phyloP scores from a whole-genome alignment of 805 yeast genomes.

The Candida loeiensis region DNA sequence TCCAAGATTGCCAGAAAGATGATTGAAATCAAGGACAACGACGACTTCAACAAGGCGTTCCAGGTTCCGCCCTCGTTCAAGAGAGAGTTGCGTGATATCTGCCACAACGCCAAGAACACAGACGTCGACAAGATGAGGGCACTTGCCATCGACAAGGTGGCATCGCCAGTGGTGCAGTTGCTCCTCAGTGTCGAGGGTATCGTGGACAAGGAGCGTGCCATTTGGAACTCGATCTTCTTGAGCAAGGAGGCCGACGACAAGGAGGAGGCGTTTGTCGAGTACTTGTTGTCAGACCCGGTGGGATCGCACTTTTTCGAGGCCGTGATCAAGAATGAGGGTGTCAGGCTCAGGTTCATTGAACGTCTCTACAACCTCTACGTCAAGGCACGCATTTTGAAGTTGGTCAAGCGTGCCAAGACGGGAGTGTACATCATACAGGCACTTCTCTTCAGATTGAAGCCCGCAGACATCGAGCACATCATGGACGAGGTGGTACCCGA shows the following conservation, averaged over 20 bases:
- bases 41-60: slow-evolving; percentile 62
- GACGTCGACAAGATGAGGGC: slow-evolving; percentile 54
- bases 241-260: slow-evolving; percentile 51
- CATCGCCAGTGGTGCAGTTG: slow-evolving; percentile 85
- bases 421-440: slow-evolving; percentile 80
- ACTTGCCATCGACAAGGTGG: slow-evolving; percentile 70
- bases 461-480: slow-evolving; percentile 58
- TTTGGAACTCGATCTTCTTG: slow-evolving; percentile 64
- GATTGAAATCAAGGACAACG: slow-evolving; percentile 81
- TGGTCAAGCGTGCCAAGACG: slow-evolving; percentile 78
- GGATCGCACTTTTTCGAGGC: slow-evolving; percentile 90
- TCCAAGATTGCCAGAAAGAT: slow-evolving; percentile 88
- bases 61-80: slow-evolving; percentile 71
- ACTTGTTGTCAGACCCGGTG: slow-evolving; percentile 78
- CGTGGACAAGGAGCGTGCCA: slow-evolving; percentile 65
- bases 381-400: slow-evolving; percentile 65
- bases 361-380: slow-evolving; percentile 70
- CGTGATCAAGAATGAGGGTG: slow-evolving; percentile 56
- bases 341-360: slow-evolving; percentile 62
- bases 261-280: slow-evolving; percentile 81
- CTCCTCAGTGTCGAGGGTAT: slow-evolving; percentile 77
- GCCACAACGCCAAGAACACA: slow-evolving; percentile 36
- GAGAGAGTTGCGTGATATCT: slow-evolving; percentile 50
- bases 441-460: slow-evolving; percentile 59
- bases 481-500: slow-evolving; percentile 66